phyloP scores from a whole-genome alignment of 1,139 yeast species.

The Blastobotrys petasosporus region DNA sequence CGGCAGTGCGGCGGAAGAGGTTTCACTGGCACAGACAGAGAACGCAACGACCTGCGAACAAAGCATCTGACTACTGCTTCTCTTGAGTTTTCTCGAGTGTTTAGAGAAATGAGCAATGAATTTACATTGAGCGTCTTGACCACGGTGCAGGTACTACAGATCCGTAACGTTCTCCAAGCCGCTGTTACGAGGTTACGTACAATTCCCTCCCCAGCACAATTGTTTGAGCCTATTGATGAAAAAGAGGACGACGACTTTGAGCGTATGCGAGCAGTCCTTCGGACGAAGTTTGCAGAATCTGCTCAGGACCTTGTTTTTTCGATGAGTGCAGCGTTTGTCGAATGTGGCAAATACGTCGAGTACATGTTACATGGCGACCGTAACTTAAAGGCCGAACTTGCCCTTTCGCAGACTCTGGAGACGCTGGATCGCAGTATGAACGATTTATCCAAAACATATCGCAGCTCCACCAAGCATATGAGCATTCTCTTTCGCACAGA shows the following conservation, averaged over 20 bases:
- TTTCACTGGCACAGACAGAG: conserved; percentile 15
- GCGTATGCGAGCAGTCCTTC: not conserved
- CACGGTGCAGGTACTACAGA: conserved; percentile 31
- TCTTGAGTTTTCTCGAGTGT: conserved; percentile 36
- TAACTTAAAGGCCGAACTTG: not conserved
- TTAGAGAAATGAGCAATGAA: conserved; percentile 42
- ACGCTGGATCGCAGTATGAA: conserved; percentile 11
- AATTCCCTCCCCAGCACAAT: conserved; percentile 33
- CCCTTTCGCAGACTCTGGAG: not conserved
- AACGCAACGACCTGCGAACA: conserved; percentile 15
- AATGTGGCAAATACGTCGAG: conserved; percentile 2
- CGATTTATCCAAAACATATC: conserved; percentile 13
- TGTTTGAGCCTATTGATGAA: conserved; percentile 15
- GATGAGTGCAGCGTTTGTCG: conserved; percentile 4
- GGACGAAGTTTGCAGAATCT: conserved; percentile 2
- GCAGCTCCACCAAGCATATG: conserved; percentile 5
- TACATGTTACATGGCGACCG: conserved; percentile 12
- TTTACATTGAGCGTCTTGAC: conserved; percentile 35
- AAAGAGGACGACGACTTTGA: not conserved
- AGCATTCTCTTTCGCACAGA: conserved; percentile 6
- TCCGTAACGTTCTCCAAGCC: conserved; percentile 40
- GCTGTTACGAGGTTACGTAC: conserved; percentile 39
- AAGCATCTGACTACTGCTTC: conserved; percentile 33
- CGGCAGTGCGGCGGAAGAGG: conserved; percentile 10
- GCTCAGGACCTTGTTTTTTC: conserved; percentile 2